Base-by-base conservation (phyloP, 139 green algal species). In the Microglena sp. region DNA sequence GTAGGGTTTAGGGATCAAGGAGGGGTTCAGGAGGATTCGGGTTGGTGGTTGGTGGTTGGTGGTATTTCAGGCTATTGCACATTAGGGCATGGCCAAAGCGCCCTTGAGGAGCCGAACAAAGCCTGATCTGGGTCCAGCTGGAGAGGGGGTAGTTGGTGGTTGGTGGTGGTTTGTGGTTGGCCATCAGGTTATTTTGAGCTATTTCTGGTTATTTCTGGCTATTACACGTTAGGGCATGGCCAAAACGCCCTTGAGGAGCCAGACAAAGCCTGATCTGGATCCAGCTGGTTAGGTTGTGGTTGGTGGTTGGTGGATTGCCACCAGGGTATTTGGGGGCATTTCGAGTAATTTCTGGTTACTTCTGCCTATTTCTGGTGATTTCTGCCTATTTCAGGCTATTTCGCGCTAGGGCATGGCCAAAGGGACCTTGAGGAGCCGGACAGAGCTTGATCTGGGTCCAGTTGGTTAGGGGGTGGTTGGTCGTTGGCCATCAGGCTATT, bases 381-480 rank as follows among this genome's bases (percentile, higher is more conserved):
- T 50, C 15, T 50, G 40, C 11, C 40, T 15, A 50, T 50, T 24
- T 11, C 40, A 50, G 11, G 40, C 40, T 15, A 50, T 11, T 50
- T 11, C 15, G 11, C 11, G 15, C 15, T 15, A 50, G 40, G 40
- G 11, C 11, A 50, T 50, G 11, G 40, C 11, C 83, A 45, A 85
- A 82, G 8, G 82, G 67, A 0, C 82, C 62, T 2, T 65, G 1
- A 1, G 84, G 82, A 4, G 70, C 31, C 0, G 63, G 55, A 5
- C 75, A 63, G 45, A 84, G 54, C 8, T 76, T 62, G 29, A 90
- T 70, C 45, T 75, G 84, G 0, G 77, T 87, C 84, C 84, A 90
- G 40, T 15, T 11, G 40, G 40, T 24, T 11, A 15, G 11, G 11
- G 11, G n/a, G n/a, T n/a, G n/a, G n/a, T n/a, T n/a, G n/a, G n/a